These are phyloP conservation scores for Cymodocea nodosa DNA, from an alignment of 116 monocot genomes.

Conservation along the genomic window DNA sequence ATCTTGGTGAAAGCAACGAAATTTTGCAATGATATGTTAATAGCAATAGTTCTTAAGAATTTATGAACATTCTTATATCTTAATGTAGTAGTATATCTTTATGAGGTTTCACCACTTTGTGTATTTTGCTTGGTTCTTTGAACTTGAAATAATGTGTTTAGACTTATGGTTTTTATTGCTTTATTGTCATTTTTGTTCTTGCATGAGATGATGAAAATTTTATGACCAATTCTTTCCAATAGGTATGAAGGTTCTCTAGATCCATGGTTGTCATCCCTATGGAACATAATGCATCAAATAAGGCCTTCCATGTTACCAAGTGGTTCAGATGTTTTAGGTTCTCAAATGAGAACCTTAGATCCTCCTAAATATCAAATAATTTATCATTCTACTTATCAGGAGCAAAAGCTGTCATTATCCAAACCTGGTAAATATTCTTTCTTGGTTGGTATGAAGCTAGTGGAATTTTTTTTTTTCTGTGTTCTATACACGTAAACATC, in stretches of 20 bases:
- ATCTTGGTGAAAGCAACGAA: too few relatives aligned
- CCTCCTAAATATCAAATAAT: constrained; percentile 47
- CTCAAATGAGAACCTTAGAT: constrained; percentile 33
- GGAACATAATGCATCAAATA: constrained; percentile 41
- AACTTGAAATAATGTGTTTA: too few relatives aligned
- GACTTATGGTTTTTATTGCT: too few relatives aligned
- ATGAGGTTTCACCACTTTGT: too few relatives aligned
- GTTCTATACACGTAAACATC: background rate
- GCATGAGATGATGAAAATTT: background rate
- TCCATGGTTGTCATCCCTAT: constrained; percentile 80
- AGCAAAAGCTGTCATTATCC: constrained; percentile 13
- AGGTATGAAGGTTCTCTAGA: constrained; percentile 85
- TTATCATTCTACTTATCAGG: constrained; percentile 25
- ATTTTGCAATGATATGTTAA: too few relatives aligned
- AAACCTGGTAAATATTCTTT: constrained; percentile 21
- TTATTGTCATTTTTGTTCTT: background rate
- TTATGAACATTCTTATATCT: too few relatives aligned
- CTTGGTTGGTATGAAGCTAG: background rate
- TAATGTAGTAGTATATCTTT: too few relatives aligned
- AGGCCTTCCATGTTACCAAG: constrained; percentile 45
- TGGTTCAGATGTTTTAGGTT: constrained; percentile 39
- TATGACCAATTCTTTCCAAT: background rate
- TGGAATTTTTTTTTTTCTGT: background rate
- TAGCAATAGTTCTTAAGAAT: too few relatives aligned
- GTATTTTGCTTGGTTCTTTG: too few relatives aligned